Evolutionary conservation across 495 filamentous ascomycete genomes (phyloP).

Genomic region (Ramalina intermedia): DNA sequence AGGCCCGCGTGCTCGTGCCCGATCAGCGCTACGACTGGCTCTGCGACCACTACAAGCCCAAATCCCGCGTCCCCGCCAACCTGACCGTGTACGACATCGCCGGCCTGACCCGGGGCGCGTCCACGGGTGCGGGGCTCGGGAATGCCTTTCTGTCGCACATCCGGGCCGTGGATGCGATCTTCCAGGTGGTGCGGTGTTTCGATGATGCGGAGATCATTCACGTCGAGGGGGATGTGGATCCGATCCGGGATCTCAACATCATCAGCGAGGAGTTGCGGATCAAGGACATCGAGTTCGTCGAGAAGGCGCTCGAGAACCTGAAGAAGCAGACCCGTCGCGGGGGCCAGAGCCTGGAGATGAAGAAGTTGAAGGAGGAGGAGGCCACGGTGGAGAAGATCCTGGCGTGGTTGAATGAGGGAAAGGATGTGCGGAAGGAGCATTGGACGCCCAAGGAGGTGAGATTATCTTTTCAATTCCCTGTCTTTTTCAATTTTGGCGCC

Average conservation of each 20-base stretch:
- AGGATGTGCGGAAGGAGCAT: conserved; percentile 79
- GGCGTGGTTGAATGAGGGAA: conserved; percentile 65
- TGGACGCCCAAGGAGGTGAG: conserved; percentile 95
- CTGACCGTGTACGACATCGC: conserved; percentile 99
- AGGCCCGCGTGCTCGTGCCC: conserved; percentile 93
- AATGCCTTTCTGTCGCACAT: conserved; percentile 99
- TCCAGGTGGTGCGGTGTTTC: conserved; percentile 97
- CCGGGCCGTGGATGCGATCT: conserved; percentile 97
- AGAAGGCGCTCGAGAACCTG: conserved; percentile 80
- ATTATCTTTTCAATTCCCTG: conserved; percentile 13
- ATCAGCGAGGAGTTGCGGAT: conserved; percentile 93
- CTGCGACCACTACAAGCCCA: conserved; percentile 89
- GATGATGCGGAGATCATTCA: conserved; percentile 99
- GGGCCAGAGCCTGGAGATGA: conserved; percentile 94
- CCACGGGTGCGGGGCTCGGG: conserved; percentile 91
- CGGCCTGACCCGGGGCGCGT: conserved; percentile 89
- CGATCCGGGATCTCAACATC: conserved; percentile 83
- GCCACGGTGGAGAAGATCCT: conserved; percentile 81
- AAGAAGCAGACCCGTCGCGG: conserved; percentile 89
- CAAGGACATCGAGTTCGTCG: conserved; percentile 98
- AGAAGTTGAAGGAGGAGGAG: conserved; percentile 91
- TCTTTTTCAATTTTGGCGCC: no score
- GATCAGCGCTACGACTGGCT: conserved; percentile 96
- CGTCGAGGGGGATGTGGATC: conserved; percentile 96
- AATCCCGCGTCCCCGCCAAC: conserved; percentile 89